Percentiles rank a stretch among this genome's conserved stretches.
phyloP scores from a whole-genome alignment of 768 basidiomycete species.

The Suillus subaureus region DNA sequence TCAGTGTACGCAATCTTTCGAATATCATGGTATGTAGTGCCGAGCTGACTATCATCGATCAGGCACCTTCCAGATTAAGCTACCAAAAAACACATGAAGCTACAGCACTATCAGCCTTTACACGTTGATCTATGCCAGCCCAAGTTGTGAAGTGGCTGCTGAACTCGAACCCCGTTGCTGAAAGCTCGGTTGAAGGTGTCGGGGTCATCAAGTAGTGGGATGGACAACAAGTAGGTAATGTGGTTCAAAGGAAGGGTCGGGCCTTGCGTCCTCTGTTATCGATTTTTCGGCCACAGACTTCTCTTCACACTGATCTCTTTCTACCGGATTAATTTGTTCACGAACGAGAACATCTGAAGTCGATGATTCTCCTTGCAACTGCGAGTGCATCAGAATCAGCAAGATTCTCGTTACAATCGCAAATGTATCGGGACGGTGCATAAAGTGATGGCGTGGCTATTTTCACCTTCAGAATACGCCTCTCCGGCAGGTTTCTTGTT shows the following conservation, averaged over 20 bases:
- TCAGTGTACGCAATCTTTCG: conserved; percentile 61
- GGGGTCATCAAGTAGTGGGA: neutral
- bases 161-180: neutral
- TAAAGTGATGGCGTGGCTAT: neutral
- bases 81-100: conserved; percentile 61
- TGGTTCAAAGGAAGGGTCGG: neutral
- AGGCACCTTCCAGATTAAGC: conserved; percentile 86
- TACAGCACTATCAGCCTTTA: neutral
- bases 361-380: neutral
- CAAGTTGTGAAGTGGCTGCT: neutral
- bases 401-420: neutral
- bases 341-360: neutral
- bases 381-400: neutral
- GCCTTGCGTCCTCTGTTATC: neutral
- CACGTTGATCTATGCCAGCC: neutral
- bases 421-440: neutral
- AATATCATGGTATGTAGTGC: neutral
- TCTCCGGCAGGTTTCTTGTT: neutral
- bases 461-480: neutral
- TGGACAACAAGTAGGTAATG: neutral
- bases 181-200: neutral
- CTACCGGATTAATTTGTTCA: neutral
- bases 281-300: neutral
- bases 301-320: neutral
- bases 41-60: conserved; percentile 2